Conservation (phyloP, 2,329 filamentous ascomycete species). For the Pestalotiopsis sp. region DNA sequence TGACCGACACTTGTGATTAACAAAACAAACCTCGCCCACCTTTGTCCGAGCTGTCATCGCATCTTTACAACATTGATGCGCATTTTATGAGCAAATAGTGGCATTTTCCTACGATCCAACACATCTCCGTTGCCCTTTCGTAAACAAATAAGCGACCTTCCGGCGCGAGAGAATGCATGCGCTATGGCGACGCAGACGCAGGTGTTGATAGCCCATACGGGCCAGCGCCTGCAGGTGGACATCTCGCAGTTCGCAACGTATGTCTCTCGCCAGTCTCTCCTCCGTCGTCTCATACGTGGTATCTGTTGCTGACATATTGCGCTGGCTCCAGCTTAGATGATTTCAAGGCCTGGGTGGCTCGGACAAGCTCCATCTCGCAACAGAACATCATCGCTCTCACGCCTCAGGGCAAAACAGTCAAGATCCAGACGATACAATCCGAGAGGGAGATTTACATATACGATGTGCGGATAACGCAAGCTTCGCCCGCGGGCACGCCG, state of each 20-base stretch:
- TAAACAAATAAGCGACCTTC: not conserved
- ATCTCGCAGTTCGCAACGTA: conserved; percentile 75
- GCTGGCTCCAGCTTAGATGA: conserved; percentile 69
- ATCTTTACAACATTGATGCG: not conserved
- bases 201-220: conserved; percentile 91
- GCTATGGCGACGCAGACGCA: conserved; percentile 77
- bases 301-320: conserved; percentile 13
- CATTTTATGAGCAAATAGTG: not conserved
- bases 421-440: conserved; percentile 75
- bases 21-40: not conserved
- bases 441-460: conserved; percentile 95
- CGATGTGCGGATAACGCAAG: conserved; percentile 74
- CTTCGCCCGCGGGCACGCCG: conserved; percentile 48
- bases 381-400: conserved; percentile 89
- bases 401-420: conserved; percentile 79
- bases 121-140: not conserved
- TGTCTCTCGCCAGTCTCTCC: conserved; percentile 32
- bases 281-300: conserved; percentile 22
- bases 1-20: not conserved
- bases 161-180: conserved; percentile 28
- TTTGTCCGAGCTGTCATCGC: not conserved
- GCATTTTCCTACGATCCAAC: not conserved
- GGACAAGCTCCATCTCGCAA: conserved; percentile 71
- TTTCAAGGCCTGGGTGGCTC: conserved; percentile 79
- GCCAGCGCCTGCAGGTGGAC: conserved; percentile 82